Percentiles rank a stretch among this genome's conserved stretches.
These are phyloP conservation scores for Capsicum pubescens DNA, from an alignment of 257 asterid species.

Conservation along the genomic window DNA sequence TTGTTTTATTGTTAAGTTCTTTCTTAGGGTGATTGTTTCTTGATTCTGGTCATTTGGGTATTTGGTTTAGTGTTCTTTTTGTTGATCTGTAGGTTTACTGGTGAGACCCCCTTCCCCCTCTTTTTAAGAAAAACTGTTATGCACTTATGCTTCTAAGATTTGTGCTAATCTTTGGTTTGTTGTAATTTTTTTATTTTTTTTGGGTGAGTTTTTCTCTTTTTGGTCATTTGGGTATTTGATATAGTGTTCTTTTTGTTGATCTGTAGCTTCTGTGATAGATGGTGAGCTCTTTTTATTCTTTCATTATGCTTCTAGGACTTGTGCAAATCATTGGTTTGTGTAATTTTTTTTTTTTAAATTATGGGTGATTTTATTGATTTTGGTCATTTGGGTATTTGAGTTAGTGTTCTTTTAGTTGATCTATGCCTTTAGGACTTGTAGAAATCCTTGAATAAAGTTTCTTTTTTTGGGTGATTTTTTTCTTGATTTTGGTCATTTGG, in stretches of 20 bases:
- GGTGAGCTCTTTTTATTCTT: not conserved
- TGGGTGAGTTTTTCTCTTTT: not conserved
- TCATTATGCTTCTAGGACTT: not conserved
- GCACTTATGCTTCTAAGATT: not conserved
- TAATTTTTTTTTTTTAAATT: not conserved
- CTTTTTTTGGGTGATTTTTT: not conserved
- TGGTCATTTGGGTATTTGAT: not conserved
- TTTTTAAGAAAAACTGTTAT: not conserved
- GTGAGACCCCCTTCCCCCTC: not conserved
- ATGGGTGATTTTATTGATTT: too few species aligned
- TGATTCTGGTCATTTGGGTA: constrained; percentile 20
- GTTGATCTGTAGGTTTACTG: not conserved
- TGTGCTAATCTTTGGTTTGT: not conserved
- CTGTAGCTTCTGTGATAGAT: not conserved
- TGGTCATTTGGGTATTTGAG: too few species aligned
- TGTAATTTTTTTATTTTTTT: not conserved
- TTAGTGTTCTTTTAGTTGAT: too few species aligned
- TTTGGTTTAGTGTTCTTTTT: not conserved
- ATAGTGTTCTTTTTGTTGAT: not conserved
- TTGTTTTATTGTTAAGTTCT: not conserved
- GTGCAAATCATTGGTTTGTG: not conserved
- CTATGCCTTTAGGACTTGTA: not conserved
- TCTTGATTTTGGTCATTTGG: not conserved
- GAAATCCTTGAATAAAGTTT: not conserved
- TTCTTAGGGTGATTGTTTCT: not conserved